Conservation (phyloP, 2,329 filamentous ascomycete genomes). For the Truncatella angustata region DNA sequence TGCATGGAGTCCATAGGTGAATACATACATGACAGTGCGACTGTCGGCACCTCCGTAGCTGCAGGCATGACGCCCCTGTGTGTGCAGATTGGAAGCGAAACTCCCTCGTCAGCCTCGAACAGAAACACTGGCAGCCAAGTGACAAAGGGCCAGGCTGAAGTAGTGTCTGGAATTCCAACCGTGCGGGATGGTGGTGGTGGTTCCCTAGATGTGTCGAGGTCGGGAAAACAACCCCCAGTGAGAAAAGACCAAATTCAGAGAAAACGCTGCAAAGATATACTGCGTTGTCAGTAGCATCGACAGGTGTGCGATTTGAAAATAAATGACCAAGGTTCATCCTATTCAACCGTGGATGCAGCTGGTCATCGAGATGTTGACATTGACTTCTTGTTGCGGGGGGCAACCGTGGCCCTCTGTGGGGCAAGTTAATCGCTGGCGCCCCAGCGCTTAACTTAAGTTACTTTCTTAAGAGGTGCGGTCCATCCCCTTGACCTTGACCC, state of each 20-base stretch:
- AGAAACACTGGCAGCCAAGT: too few relatives aligned
- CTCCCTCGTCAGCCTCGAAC: too few relatives aligned
- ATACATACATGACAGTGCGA: constrained; percentile 57
- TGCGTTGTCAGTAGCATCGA: background rate
- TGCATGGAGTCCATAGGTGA: background rate
- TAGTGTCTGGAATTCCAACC: too few relatives aligned
- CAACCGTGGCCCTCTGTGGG: background rate
- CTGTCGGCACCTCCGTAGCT: constrained; percentile 56
- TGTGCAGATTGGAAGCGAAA: background rate
- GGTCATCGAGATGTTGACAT: constrained; percentile 6
- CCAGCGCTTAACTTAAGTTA: too few relatives aligned
- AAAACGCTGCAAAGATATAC: background rate
- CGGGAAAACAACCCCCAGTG: background rate
- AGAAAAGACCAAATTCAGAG: too few relatives aligned
- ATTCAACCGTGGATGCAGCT: background rate
- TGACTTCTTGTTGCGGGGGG: constrained; percentile 1
- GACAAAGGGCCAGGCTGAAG: too few relatives aligned
- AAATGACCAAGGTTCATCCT: background rate
- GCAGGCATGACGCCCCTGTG: constrained; percentile 14
- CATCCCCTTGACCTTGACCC: too few relatives aligned
- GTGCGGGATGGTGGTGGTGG: too few relatives aligned
- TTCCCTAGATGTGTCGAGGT: constrained; percentile 2
- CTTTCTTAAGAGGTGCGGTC: background rate
- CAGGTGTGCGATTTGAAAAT: constrained; percentile 4
- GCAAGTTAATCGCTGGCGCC: background rate